Conservation (phyloP, 352 stramenopile species). For the Phytopythium montanum region DNA sequence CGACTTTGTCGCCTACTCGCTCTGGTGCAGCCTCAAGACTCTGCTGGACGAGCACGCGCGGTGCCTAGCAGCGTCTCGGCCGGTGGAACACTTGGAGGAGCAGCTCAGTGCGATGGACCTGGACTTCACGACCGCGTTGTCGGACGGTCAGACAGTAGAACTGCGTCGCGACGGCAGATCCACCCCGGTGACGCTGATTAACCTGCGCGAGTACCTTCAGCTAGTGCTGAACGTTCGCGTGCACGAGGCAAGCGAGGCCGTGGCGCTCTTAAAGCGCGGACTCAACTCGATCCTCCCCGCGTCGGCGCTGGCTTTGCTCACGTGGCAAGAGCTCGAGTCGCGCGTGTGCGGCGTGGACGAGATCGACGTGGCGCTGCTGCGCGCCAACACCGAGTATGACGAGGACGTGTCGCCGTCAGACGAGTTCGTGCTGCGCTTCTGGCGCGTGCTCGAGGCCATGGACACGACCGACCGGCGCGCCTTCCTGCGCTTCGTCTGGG, state of each 20-base stretch:
- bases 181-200: conserved; percentile 37
- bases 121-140: conserved; percentile 71
- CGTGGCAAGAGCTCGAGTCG: conserved; percentile 67
- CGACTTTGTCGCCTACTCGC: conserved; percentile 53
- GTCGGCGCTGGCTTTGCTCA: conserved; percentile 50
- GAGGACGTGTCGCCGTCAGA: conserved; percentile 62
- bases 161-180: conserved; percentile 33
- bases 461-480: conserved; percentile 62
- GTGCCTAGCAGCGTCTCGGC: background rate
- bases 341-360: conserved; percentile 67
- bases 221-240: conserved; percentile 34
- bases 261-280: conserved; percentile 74
- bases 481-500: conserved; percentile 84
- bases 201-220: conserved; percentile 46
- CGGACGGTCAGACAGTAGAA: conserved; percentile 48
- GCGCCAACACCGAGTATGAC: conserved; percentile 81
- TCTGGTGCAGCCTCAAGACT: conserved; percentile 41
- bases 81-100: conserved; percentile 24
- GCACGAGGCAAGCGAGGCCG: conserved; percentile 38
- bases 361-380: conserved; percentile 67
- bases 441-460: conserved; percentile 61
- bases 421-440: conserved; percentile 77
- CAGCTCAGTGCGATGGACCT: conserved; percentile 67
- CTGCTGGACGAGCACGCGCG: conserved; percentile 24
- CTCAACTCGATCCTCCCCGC: conserved; percentile 74